These are phyloP conservation scores for Scytalidium lignicola DNA, from an alignment of 2,329 filamentous ascomycete species.

Conservation along the genomic window DNA sequence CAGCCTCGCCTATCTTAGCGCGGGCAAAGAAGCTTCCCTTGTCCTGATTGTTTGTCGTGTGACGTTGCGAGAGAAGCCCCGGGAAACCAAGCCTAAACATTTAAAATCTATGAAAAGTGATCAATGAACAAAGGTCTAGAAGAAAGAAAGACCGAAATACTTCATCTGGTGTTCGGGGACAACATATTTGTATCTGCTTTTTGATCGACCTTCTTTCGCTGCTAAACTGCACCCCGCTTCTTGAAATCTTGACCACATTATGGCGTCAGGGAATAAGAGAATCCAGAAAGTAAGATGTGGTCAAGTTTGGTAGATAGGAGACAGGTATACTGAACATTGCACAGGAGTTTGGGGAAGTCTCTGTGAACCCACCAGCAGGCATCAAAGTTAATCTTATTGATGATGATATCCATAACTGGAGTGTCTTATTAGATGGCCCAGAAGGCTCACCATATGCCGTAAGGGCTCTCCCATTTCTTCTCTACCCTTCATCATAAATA, in stretches of 20 bases:
- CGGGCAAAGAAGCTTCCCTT: neutral
- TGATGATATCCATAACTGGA: slow-evolving; percentile 66
- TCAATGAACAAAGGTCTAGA: neutral
- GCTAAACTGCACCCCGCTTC: neutral
- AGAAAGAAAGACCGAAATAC: neutral
- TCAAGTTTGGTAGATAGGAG: neutral
- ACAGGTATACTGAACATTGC: slow-evolving; percentile 2
- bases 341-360: slow-evolving; percentile 58
- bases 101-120: neutral
- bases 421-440: slow-evolving; percentile 61
- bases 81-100: neutral
- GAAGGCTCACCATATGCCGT: slow-evolving; percentile 61
- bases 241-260: neutral
- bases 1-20: neutral
- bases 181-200: neutral
- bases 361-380: slow-evolving; percentile 48
- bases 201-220: neutral
- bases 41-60: neutral
- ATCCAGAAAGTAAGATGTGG: neutral
- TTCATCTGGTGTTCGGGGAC: neutral
- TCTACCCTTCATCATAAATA: neutral
- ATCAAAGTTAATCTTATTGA: slow-evolving; percentile 52
- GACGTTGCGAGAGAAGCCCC: neutral
- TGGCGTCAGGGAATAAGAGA: neutral
- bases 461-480: slow-evolving; percentile 24